Base-by-base conservation (phyloP, 768 basidiomycete genomes). In the Boletus sensibilis region DNA sequence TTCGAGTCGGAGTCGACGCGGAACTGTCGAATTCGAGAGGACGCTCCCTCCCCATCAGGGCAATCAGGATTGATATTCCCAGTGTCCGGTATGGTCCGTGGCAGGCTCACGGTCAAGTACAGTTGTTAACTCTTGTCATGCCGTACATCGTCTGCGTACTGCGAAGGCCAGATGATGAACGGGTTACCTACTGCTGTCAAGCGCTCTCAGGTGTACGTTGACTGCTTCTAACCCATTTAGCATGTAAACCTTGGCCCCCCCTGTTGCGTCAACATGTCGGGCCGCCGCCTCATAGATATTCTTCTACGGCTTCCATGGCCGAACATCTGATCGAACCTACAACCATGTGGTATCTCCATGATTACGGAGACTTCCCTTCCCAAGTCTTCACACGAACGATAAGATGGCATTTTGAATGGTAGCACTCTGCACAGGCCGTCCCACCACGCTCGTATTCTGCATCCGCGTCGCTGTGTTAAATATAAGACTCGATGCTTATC, bases 1-100 rank as follows among this genome's bases (percentile, higher is more conserved):
- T 27, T 47, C 58, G 48, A 44, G 53, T 58, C 56, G 52, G 54
- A 49, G 44, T 58, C 45, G 54, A 51, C 54, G 43, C 48, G 25
- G 56, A 57, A 25, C 44, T 27, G 29, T 46, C 38, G 50, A 49
- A 41, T 41, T 37, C 18, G 41, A 47, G 21, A 39, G 44, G 14
- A 23, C 37, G 23, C 13, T n/a, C n/a, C 18, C 37, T 20, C 31
- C 34, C 39, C 41, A 48, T 44, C 45, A 25, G 29, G 46, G 38
- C 37, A 27, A 46, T 39, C 49, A 29, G 50, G 38, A 33, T 52
- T 27, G 0, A 20, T n/a, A 8, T 38, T 52, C 27, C 38, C 48
- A 48, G 29, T 33, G 33, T 20, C 34, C 44, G 41, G 27, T 16
- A 41, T 34, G 18, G 27, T 33, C 39, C 39, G 34, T 40, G 38